Percentiles rank a stretch among this genome's conserved stretches.
Conservation (phyloP, 2,329 filamentous ascomycete species). For the Diplodia corticola region DNA sequence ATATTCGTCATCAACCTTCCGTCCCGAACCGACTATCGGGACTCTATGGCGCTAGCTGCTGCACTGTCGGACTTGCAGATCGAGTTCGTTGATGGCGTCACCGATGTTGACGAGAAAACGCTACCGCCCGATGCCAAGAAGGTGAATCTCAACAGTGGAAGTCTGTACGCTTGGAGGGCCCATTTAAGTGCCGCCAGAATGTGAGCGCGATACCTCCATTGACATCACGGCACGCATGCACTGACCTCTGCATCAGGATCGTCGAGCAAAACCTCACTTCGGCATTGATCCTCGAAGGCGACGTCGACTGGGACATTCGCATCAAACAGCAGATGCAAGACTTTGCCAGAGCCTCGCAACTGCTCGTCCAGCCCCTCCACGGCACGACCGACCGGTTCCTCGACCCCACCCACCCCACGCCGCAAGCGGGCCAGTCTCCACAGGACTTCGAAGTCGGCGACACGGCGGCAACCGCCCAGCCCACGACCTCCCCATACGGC, state of each 20-base stretch:
- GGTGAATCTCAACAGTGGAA: slow-evolving; percentile 1
- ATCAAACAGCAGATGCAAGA: slow-evolving; percentile 28
- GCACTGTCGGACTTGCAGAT: slow-evolving; percentile 49
- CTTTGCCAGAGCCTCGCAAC: slow-evolving; percentile 25
- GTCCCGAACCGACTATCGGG: slow-evolving; percentile 52
- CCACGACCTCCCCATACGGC: slow-evolving; percentile 33
- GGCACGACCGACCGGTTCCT: not conserved
- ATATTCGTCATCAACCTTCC: slow-evolving; percentile 57
- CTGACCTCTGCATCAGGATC: not conserved
- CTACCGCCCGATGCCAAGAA: slow-evolving; percentile 39
- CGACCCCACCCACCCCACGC: slow-evolving; percentile 26
- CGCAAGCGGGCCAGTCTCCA: slow-evolving; percentile 10
- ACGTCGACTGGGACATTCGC: slow-evolving; percentile 29
- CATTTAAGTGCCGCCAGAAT: slow-evolving; percentile 9
- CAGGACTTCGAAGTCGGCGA: slow-evolving; percentile 23
- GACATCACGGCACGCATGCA: not conserved
- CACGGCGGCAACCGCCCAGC: slow-evolving; percentile 18
- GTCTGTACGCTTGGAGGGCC: slow-evolving; percentile 14
- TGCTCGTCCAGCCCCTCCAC: slow-evolving; percentile 23
- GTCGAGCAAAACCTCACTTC: slow-evolving; percentile 22
- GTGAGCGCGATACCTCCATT: not conserved
- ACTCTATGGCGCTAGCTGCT: slow-evolving; percentile 52
- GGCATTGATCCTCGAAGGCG: slow-evolving; percentile 28
- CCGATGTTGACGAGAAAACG: slow-evolving; percentile 33
- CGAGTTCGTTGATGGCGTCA: slow-evolving; percentile 51